Percentiles rank a stretch among this genome's conserved stretches.
Evolutionary conservation across 2,329 filamentous ascomycete genomes (phyloP).

Genomic region (Aspergillus sp.): DNA sequence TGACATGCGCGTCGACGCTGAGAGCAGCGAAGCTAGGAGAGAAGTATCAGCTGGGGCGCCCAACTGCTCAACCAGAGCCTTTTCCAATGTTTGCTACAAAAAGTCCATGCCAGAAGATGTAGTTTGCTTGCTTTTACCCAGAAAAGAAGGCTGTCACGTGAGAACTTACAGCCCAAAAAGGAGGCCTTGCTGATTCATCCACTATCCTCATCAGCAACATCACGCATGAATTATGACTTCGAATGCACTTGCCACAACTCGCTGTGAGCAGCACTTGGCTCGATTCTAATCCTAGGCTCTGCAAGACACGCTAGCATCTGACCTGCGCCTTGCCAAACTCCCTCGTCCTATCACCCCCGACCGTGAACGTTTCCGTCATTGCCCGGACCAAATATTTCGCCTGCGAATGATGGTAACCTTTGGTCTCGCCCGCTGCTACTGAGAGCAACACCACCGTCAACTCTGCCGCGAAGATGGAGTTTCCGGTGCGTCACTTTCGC

Average conservation of each 20-base stretch:
- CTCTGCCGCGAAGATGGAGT: slow-evolving; percentile 32
- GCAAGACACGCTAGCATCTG: not conserved
- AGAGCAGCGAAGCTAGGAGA: too few relatives aligned
- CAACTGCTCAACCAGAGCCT: not conserved
- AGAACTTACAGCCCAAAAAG: not conserved
- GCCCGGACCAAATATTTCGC: slow-evolving; percentile 4
- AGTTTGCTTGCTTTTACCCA: not conserved
- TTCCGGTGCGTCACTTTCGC: slow-evolving; percentile 27
- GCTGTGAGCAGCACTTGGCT: not conserved
- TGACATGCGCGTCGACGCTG: too few relatives aligned
- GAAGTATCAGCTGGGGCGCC: not conserved
- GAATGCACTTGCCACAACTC: not conserved
- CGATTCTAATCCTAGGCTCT: not conserved
- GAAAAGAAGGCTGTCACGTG: slow-evolving; percentile 10
- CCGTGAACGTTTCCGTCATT: slow-evolving; percentile 10
- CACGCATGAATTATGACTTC: not conserved
- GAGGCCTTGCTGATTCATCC: slow-evolving; percentile 18
- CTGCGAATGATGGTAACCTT: slow-evolving; percentile 31
- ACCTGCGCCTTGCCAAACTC: not conserved
- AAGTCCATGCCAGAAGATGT: not conserved
- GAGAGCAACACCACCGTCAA: slow-evolving; percentile 25
- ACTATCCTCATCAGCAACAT: slow-evolving; percentile 4
- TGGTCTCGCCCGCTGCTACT: slow-evolving; percentile 21
- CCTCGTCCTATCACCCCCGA: not conserved
- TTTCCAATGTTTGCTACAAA: not conserved